Conservation (phyloP, 371 early-diverging fungal species). For the Fennellomyces sp. region DNA sequence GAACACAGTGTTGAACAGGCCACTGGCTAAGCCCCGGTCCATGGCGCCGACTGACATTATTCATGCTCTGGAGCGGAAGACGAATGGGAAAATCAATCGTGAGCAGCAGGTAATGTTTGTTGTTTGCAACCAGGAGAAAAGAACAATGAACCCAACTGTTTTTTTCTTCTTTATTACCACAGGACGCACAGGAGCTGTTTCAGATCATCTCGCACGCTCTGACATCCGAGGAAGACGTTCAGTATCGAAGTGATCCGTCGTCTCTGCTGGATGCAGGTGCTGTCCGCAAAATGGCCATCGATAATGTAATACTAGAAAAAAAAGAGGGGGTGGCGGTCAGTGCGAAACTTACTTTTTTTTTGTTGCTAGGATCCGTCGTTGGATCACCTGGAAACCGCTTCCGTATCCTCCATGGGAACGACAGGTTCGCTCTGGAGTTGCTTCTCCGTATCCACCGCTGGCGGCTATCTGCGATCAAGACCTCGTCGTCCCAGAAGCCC, state of each 20-base stretch:
- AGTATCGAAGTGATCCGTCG: slow-evolving; percentile 38
- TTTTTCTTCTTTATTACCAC: slow-evolving; percentile 7
- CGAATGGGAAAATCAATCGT: slow-evolving; percentile 43
- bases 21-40: slow-evolving; percentile 38
- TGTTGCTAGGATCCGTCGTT: slow-evolving; percentile 15
- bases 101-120: slow-evolving; percentile 40
- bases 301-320: slow-evolving; percentile 10
- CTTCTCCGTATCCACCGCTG: slow-evolving; percentile 52
- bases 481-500: slow-evolving; percentile 61
- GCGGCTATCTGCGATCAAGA: slow-evolving; percentile 46
- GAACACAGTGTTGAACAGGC: slow-evolving; percentile 33
- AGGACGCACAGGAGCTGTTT: slow-evolving; percentile 96
- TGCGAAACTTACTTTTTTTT: background rate
- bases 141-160: background rate
- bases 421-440: slow-evolving; percentile 57
- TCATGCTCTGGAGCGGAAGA: slow-evolving; percentile 43
- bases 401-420: slow-evolving; percentile 50
- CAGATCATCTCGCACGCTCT: slow-evolving; percentile 84
- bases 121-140: background rate
- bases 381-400: slow-evolving; percentile 49
- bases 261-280: slow-evolving; percentile 44
- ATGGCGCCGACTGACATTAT: slow-evolving; percentile 44
- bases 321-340: background rate
- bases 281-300: slow-evolving; percentile 28
- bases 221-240: slow-evolving; percentile 69